Percentiles rank a stretch among this genome's conserved stretches.
phyloP scores from a whole-genome alignment of 139 green algal species.

The Volvox africanus region DNA sequence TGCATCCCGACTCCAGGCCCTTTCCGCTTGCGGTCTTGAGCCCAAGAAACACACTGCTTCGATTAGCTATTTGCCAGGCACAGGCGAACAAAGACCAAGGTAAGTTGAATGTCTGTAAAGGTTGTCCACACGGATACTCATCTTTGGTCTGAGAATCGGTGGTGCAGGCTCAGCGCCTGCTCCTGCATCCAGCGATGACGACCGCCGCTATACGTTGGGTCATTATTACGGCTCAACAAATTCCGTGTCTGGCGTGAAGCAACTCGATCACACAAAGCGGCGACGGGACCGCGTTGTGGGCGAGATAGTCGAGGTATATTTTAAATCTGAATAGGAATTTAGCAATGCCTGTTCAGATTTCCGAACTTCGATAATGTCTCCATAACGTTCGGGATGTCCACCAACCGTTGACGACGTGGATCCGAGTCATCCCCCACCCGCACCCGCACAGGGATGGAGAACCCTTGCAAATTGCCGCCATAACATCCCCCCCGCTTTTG shows the following conservation, averaged over 20 bases:
- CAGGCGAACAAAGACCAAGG: neutral
- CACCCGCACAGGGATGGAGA: too few species aligned
- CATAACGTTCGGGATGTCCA: too few species aligned
- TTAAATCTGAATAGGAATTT: too few species aligned
- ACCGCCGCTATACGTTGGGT: neutral
- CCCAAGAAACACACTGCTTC: neutral
- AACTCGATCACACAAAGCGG: slow-evolving; percentile 44
- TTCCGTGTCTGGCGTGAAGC: neutral
- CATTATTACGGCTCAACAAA: slow-evolving; percentile 34
- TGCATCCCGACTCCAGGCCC: neutral
- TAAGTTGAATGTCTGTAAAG: neutral
- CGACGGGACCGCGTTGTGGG: slow-evolving; percentile 31
- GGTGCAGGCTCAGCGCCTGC: neutral
- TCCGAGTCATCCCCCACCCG: too few species aligned
- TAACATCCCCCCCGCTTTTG: too few species aligned
- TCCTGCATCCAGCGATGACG: slow-evolving; percentile 2
- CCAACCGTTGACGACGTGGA: too few species aligned
- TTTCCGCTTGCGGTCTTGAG: neutral
- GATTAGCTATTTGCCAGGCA: neutral
- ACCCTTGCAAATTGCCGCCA: too few species aligned
- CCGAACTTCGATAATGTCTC: too few species aligned
- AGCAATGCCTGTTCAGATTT: too few species aligned
- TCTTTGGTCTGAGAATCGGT: neutral
- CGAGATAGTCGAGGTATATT: slow-evolving; percentile 45
- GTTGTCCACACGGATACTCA: neutral